Evolutionary conservation across 495 filamentous ascomycete species (phyloP).

Genomic region (Hypoxylon crocopeplum): DNA sequence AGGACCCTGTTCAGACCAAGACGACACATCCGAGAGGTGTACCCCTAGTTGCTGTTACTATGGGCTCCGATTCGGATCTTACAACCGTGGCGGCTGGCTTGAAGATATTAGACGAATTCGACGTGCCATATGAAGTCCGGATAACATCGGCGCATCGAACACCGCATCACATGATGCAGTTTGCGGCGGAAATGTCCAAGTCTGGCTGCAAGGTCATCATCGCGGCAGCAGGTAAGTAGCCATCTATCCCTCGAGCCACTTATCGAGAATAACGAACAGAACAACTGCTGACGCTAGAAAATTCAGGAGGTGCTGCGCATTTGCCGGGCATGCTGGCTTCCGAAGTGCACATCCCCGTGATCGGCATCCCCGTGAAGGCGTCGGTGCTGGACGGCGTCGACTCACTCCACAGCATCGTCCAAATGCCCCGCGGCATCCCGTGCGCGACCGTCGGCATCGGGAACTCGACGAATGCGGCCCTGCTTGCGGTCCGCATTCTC

Average conservation of each 20-base stretch:
- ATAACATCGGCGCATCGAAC: conserved; percentile 97
- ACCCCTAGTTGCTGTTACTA: conserved; percentile 82
- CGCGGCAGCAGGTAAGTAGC: conserved; percentile 70
- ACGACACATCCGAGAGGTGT: conserved; percentile 32
- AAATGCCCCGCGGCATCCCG: conserved; percentile 73
- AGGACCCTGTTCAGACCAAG: conserved; percentile 31
- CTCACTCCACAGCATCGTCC: conserved; percentile 86
- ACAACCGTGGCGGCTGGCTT: conserved; percentile 77
- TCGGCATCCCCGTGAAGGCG: conserved; percentile 90
- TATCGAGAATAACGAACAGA: neutral
- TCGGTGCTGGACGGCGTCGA: conserved; percentile 88
- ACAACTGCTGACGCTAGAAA: neutral
- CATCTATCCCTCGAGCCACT: neutral
- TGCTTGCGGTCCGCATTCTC: conserved; percentile 85
- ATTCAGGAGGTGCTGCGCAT: conserved; percentile 80
- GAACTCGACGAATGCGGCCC: conserved; percentile 90
- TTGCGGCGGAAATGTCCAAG: conserved; percentile 70
- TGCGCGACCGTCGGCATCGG: conserved; percentile 78
- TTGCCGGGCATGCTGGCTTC: conserved; percentile 91
- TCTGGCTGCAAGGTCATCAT: conserved; percentile 88
- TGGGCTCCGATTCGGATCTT: conserved; percentile 96
- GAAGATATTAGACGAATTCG: conserved; percentile 76
- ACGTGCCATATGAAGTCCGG: conserved; percentile 74
- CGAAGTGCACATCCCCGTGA: conserved; percentile 86
- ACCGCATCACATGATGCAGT: conserved; percentile 79